phyloP scores from a whole-genome alignment of 2,329 filamentous ascomycete genomes.

The Fusarium keratoplasticum region DNA sequence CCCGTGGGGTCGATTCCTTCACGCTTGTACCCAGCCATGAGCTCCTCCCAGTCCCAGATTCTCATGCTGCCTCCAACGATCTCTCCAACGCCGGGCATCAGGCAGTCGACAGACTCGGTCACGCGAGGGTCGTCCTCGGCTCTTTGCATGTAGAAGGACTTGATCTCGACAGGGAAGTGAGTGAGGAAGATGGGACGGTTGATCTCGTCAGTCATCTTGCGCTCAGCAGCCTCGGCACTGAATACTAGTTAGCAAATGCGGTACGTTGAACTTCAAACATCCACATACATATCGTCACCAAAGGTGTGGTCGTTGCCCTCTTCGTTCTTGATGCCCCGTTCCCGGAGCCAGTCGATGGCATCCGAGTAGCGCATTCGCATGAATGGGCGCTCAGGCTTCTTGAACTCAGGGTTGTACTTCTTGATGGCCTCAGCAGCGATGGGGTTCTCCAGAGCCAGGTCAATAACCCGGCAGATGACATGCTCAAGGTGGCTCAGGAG shows the following conservation, averaged over 20 bases:
- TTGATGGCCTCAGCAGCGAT: constrained; percentile 79
- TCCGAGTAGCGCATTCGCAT: constrained; percentile 95
- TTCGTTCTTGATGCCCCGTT: constrained; percentile 92
- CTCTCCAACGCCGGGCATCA: constrained; percentile 95
- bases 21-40: constrained; percentile 87
- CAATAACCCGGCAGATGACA: constrained; percentile 87
- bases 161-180: constrained; percentile 97
- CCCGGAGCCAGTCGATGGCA: constrained; percentile 92
- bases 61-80: constrained; percentile 98
- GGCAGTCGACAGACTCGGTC: constrained; percentile 88
- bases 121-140: constrained; percentile 82
- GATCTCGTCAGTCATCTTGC: constrained; percentile 96
- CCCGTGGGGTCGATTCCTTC: constrained; percentile 85
- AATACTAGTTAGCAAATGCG: neutral
- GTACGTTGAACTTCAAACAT: neutral
- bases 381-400: constrained; percentile 85
- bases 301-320: constrained; percentile 91
- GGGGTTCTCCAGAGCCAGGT: constrained; percentile 79
- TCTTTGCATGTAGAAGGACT: constrained; percentile 99
- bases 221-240: constrained; percentile 90
- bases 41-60: constrained; percentile 89
- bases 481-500: constrained; percentile 89
- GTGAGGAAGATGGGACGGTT: constrained; percentile 96
- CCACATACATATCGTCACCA: constrained; percentile 83
- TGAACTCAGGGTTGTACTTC: constrained; percentile 91